phyloP scores from a whole-genome alignment of 768 basidiomycete genomes.

The Leccinum ochraceum region DNA sequence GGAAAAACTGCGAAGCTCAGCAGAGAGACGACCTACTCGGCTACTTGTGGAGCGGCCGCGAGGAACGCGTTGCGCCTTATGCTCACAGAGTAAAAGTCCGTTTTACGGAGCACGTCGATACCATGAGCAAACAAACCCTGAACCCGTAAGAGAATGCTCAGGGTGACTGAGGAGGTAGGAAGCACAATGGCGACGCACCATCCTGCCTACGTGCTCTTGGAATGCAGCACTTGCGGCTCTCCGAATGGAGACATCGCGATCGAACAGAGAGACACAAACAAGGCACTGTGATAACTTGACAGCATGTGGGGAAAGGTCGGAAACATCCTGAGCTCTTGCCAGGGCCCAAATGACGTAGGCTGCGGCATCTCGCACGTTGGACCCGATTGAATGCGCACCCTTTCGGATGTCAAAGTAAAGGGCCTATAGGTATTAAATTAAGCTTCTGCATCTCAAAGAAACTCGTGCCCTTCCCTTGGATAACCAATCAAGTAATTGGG shows the following conservation, averaged over 20 bases:
- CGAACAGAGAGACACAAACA: slow-evolving; percentile 81
- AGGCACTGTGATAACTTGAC: slow-evolving; percentile 66
- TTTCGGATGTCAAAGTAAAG: slow-evolving; percentile 90
- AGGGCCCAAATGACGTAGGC: slow-evolving; percentile 95
- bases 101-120: slow-evolving; percentile 87
- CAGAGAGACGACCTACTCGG: slow-evolving; percentile 59
- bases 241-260: slow-evolving; percentile 93
- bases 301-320: slow-evolving; percentile 61
- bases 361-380: slow-evolving; percentile 92
- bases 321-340: slow-evolving; percentile 70
- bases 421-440: slow-evolving; percentile 52
- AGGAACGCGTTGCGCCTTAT: slow-evolving; percentile 82
- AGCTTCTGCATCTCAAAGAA: slow-evolving; percentile 13
- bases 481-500: slow-evolving; percentile 74
- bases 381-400: slow-evolving; percentile 91
- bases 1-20: slow-evolving; percentile 3
- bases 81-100: slow-evolving; percentile 95
- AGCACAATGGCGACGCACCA: slow-evolving; percentile 51
- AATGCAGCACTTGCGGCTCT: slow-evolving; percentile 96
- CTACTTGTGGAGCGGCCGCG: slow-evolving; percentile 83
- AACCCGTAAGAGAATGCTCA: slow-evolving; percentile 22
- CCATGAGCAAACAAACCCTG: slow-evolving; percentile 92
- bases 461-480: slow-evolving; percentile 56
- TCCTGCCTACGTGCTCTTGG: slow-evolving; percentile 94
- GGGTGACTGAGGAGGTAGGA: slow-evolving; percentile 6